Base-by-base conservation (phyloP, 2,329 filamentous ascomycete genomes). In the Sporothrix protearum region DNA sequence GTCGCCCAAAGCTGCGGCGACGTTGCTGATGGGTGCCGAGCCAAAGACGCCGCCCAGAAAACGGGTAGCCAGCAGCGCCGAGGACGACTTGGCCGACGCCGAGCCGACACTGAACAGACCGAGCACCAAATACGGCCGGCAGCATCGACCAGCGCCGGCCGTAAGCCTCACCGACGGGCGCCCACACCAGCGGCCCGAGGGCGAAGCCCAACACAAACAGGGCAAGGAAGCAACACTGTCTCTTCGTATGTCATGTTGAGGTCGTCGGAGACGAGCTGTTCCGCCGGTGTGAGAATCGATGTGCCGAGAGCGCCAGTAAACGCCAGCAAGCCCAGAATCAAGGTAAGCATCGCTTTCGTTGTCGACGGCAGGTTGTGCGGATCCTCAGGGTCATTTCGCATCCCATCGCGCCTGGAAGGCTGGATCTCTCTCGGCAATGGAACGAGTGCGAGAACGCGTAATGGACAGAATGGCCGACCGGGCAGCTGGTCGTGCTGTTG, bases 1-100 rank as follows among this genome's bases (percentile, higher is more conserved):
- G 76, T 91, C 89, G 51, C 88, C 88, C 74, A 91, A 87, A 28
- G 88, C 85, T 74, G 87, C 89, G 1, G 87, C 86, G 0, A 86
- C 85, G 75, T 90, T 90, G n/a, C 87, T 89, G 73, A 91, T 79
- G 0, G 88, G 86, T 0, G 87, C 87, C 0, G 87, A 86, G 6
- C 88, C 89, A 75, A 90, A 89, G 3, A 86, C 79, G 47, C 89
- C 88, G 22, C 86, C 86, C 64, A 92, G 85, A 79, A 92, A 92
- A 16, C 90, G 86, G 51, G 91, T 82, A 16, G 91, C 83, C 45
- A 92, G 80, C 2, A 93, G 81, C 0, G 86, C 86, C 49, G 82
- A 81, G 70, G 89, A 86, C 74, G 86, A 89, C 12, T 49, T 68
- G 30, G 71, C 71, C 3, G 76, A 79, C 2, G 82, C 84, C 1